These are phyloP conservation scores for Lichtheimia ornata DNA, from an alignment of 371 early-diverging fungal genomes.

Conservation along the genomic window DNA sequence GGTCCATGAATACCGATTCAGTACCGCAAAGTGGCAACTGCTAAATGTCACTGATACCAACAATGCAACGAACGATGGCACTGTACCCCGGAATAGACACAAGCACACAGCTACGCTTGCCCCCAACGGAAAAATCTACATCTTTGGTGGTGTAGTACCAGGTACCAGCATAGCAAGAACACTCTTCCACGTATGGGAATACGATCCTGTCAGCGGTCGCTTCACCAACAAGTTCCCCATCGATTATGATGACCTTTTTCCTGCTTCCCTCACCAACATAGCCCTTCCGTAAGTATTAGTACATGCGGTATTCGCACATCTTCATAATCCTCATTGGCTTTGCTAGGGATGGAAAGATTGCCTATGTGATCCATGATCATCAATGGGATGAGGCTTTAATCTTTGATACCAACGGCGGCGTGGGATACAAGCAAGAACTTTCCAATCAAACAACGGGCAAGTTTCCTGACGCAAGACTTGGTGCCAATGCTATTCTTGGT, in stretches of 20 bases:
- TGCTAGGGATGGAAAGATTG: background rate
- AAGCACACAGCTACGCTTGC: background rate
- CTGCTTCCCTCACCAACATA: background rate
- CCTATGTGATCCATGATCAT: background rate
- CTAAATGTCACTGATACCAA: too few species aligned
- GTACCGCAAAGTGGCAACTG: too few species aligned
- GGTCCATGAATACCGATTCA: too few species aligned
- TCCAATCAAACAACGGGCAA: too few species aligned
- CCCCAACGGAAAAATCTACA: background rate
- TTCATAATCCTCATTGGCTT: too few species aligned
- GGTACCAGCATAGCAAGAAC: background rate
- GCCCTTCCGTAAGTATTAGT: background rate
- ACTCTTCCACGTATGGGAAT: background rate
- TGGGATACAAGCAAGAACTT: background rate
- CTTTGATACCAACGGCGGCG: background rate
- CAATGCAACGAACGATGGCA: too few species aligned
- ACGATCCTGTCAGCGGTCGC: background rate
- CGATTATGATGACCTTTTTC: background rate
- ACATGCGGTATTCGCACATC: background rate
- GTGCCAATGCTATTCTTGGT: background rate
- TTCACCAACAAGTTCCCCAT: background rate
- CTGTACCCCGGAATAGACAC: too few species aligned
- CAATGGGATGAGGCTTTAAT: background rate
- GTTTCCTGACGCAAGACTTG: background rate
- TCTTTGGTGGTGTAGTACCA: background rate